A percentile compares a stretch with the other conserved stretches of the same genome.
Evolutionary conservation across 345 rosid genomes (phyloP).

Genomic region (Sonneratia alba): DNA sequence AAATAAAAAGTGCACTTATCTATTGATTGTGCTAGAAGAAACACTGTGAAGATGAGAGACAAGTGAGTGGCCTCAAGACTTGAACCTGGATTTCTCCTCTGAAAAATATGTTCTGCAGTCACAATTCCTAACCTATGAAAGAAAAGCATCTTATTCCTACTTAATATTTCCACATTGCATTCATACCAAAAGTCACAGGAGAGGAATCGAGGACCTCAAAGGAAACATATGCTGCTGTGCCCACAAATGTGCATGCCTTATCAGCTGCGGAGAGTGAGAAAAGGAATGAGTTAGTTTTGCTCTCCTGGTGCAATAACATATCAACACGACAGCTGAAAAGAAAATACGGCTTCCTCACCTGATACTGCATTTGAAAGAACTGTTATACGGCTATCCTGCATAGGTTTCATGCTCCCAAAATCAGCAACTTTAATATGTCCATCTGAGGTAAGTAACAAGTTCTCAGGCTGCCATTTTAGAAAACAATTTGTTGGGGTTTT

Average conservation of each 20-base stretch:
- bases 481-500: conserved; percentile 11
- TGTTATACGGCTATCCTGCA: conserved; percentile 84
- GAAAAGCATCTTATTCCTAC: background rate
- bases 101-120: background rate
- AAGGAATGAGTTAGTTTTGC: background rate
- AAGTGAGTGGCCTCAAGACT: no score
- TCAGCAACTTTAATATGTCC: conserved; percentile 96
- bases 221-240: conserved; percentile 98
- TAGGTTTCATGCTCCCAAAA: conserved; percentile 97
- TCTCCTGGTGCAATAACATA: background rate
- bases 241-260: conserved; percentile 90
- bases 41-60: background rate
- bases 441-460: conserved; percentile 62
- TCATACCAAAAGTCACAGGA: conserved; percentile 89
- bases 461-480: conserved; percentile 75
- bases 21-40: background rate
- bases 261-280: conserved; percentile 47
- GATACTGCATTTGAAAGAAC: conserved; percentile 93
- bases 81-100: background rate
- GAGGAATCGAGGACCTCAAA: conserved; percentile 98
- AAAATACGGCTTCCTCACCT: conserved; percentile 30
- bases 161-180: background rate
- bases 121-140: background rate
- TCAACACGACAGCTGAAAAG: background rate
- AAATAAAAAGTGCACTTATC: conserved; percentile 9